Evolutionary conservation across 2,329 filamentous ascomycete genomes (phyloP), one percentile per base, ranked within the genome.

Genomic region (Pseudopithomyces maydicus): DNA sequence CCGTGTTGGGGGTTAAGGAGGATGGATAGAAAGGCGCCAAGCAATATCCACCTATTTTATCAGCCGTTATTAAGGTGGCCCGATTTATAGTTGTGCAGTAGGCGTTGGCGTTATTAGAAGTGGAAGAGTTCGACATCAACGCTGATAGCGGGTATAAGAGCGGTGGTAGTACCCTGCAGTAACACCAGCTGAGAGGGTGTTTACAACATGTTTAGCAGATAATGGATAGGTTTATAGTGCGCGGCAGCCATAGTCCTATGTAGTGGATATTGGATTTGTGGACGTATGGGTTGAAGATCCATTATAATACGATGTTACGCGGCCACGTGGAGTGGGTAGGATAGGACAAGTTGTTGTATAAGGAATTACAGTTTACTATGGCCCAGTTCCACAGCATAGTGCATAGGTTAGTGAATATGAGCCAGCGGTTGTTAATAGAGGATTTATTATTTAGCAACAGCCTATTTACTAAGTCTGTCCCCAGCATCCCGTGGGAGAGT

Each of bases 1-100:
- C 15, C 6, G 20, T 42, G 15, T 67, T 46, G 44, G 47, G 14
- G 44, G 56, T 7, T 51, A 2, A 29, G 12, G 33, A 59, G 52
- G 46, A 61, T 44, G 43, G 54, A n/a, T 66, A 43, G 62, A 52
- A 54, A 20, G 59, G 58, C 51, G 59, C 53, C 7, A 52, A 43
- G 46, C 22, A 35, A 17, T 32, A 14, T 11, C 12, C 65, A 66
- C 32, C 43, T 26, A 35, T 65, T 66, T 42, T 65, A 48, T 6
- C 38, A 48, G n/a, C 43, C 32, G 32, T 35, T 7, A 35, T 35
- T 35, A 35, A 35, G 32, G 32, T 35, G 14, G 32, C 32, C 32
- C 14, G 14, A 7, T 35, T 35, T 35, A 35, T 35, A 35, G 32
- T 35, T 7, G 32, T 35, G 14, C 14, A 35, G 14, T 7, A 14